A percentile compares a stretch with the other conserved stretches of the same genome.
phyloP scores from a whole-genome alignment of 352 stramenopile genomes.

The Lagenidium sp. region DNA sequence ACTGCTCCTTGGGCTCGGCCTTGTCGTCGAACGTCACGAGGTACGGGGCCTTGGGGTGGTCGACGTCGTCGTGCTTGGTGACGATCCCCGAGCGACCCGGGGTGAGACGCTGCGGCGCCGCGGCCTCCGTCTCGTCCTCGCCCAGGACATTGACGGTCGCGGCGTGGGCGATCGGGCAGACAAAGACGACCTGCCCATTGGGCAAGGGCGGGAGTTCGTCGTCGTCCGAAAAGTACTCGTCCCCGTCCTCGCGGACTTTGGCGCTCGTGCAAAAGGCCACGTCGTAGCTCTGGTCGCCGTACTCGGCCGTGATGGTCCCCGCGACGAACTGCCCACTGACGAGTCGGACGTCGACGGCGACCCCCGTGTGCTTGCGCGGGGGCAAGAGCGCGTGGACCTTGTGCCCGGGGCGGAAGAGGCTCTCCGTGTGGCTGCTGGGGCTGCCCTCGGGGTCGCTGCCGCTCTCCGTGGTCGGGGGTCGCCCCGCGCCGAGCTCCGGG shows the following conservation, averaged over 20 bases:
- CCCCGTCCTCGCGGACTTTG: constrained; percentile 26
- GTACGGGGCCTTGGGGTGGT: constrained; percentile 16
- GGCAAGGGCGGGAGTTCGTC: constrained; percentile 25
- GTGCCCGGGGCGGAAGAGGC: constrained; percentile 13
- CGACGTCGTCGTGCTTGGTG: constrained; percentile 12
- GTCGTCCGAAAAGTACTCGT: constrained; percentile 27
- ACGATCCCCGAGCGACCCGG: constrained; percentile 24
- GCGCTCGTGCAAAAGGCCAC: constrained; percentile 29
- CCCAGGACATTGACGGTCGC: background rate
- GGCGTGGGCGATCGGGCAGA: constrained; percentile 20
- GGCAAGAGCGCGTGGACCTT: constrained; percentile 25
- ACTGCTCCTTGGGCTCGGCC: constrained; percentile 18
- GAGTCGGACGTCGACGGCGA: constrained; percentile 35
- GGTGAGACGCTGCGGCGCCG: background rate
- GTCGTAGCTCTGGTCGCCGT: constrained; percentile 25
- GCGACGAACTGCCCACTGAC: constrained; percentile 20
- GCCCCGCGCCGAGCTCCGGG: too few species aligned
- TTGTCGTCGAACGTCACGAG: constrained; percentile 24
- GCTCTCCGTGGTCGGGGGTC: background rate
- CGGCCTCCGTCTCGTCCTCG: background rate
- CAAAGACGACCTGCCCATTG: constrained; percentile 21
- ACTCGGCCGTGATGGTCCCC: constrained; percentile 35
- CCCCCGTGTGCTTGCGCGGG: constrained; percentile 27
- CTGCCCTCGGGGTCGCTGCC: background rate
- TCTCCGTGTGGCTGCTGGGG: background rate